Evolutionary conservation across 352 stramenopile genomes (phyloP).

Genomic region (Pythium aristosporum): DNA sequence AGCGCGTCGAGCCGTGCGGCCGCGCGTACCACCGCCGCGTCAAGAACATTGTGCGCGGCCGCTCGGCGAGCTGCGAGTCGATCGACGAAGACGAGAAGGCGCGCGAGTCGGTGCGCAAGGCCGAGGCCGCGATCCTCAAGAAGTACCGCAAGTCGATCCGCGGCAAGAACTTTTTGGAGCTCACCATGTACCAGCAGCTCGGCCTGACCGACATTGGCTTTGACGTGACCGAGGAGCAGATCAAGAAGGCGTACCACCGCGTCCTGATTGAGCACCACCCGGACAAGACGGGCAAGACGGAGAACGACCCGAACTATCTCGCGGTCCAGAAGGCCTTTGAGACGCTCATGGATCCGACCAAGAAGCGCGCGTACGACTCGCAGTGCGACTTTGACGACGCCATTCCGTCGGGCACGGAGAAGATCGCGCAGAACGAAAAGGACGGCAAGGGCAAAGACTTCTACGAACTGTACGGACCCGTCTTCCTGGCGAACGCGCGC

Average conservation of each 20-base stretch:
- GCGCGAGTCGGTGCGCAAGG: conserved; percentile 58
- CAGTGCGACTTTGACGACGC: conserved; percentile 87
- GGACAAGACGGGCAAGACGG: conserved; percentile 86
- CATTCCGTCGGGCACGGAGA: conserved; percentile 74
- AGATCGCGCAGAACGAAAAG: conserved; percentile 70
- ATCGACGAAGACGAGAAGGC: conserved; percentile 63
- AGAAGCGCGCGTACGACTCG: conserved; percentile 85
- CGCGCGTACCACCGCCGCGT: conserved; percentile 72
- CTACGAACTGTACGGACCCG: conserved; percentile 81
- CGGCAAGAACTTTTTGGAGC: conserved; percentile 78
- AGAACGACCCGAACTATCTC: conserved; percentile 89
- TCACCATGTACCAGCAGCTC: conserved; percentile 89
- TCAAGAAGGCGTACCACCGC: conserved; percentile 89
- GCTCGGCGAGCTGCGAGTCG: conserved; percentile 75
- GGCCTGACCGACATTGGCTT: conserved; percentile 74
- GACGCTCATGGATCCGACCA: conserved; percentile 77
- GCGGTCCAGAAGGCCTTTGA: conserved; percentile 83
- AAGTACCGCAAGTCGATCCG: conserved; percentile 84
- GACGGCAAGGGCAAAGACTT: conserved; percentile 72
- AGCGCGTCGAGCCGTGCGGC: conserved; percentile 72
- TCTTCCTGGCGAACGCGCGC: conserved; percentile 75
- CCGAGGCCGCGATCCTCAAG: conserved; percentile 63
- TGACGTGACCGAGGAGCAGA: conserved; percentile 77
- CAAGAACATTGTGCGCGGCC: conserved; percentile 71
- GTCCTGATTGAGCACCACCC: conserved; percentile 88